Percentiles rank a stretch among this genome's conserved stretches.
Evolutionary conservation across 2,329 filamentous ascomycete genomes (phyloP).

Genomic region (Xylariaceae sp.): DNA sequence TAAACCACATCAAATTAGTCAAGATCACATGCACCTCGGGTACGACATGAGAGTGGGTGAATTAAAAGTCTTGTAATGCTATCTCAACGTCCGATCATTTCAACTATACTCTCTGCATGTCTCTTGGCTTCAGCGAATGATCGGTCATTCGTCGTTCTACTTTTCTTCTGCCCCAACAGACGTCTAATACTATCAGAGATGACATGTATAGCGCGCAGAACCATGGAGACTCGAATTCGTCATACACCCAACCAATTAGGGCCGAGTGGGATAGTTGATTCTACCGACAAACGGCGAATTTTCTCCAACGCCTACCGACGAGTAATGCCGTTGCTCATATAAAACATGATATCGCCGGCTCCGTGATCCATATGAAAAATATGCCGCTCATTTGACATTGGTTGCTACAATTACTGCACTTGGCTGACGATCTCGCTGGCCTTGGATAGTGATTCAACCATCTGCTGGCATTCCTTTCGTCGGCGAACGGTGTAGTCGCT

Average conservation of each 20-base stretch:
- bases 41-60: too few relatives aligned
- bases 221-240: slow-evolving; percentile 1
- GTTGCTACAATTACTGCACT: slow-evolving; percentile 48
- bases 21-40: too few relatives aligned
- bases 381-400: neutral
- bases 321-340: neutral
- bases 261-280: neutral
- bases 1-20: neutral
- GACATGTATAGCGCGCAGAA: neutral
- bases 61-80: too few relatives aligned
- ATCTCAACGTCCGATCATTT: too few relatives aligned
- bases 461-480: slow-evolving; percentile 97
- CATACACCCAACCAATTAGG: neutral
- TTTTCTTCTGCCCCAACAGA: too few relatives aligned
- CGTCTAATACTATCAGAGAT: too few relatives aligned
- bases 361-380: neutral
- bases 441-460: slow-evolving; percentile 89
- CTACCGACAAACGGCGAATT: slow-evolving; percentile 5
- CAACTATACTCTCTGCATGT: too few relatives aligned
- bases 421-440: slow-evolving; percentile 95
- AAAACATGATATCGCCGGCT: too few relatives aligned
- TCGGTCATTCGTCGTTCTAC: too few relatives aligned
- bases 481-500: slow-evolving; percentile 93
- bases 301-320: slow-evolving; percentile 5
- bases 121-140: too few relatives aligned